Evolutionary conservation across 2,329 filamentous ascomycete genomes (phyloP).

Genomic region (Byssothecium circinans): DNA sequence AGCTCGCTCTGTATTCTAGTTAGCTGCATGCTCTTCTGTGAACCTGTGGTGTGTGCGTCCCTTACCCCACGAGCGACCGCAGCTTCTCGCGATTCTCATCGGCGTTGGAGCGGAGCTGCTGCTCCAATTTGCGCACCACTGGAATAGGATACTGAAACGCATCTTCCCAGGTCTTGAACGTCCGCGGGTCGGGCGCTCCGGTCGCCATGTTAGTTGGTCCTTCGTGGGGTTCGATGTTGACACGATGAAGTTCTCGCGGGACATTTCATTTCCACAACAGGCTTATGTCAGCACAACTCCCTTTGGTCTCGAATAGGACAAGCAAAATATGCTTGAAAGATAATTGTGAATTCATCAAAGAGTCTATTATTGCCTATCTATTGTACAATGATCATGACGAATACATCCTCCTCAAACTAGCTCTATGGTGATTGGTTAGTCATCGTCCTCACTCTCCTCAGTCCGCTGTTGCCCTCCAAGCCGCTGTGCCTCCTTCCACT

Average conservation of each 20-base stretch:
- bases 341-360: too few species aligned
- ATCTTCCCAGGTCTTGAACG: conserved; percentile 65
- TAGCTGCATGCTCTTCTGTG: not conserved
- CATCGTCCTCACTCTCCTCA: conserved; percentile 43
- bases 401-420: not conserved
- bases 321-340: too few species aligned
- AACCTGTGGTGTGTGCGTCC: conserved; percentile 1
- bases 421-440: conserved; percentile 5
- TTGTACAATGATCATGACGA: not conserved
- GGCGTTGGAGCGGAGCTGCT: conserved; percentile 64
- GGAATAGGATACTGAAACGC: conserved; percentile 68
- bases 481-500: conserved; percentile 51
- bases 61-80: conserved; percentile 66
- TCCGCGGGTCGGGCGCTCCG: conserved; percentile 59
- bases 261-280: not conserved
- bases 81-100: conserved; percentile 67
- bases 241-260: conserved; percentile 6
- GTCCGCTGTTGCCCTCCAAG: conserved; percentile 46
- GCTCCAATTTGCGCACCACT: conserved; percentile 63
- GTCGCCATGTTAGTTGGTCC: conserved; percentile 48
- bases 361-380: not conserved
- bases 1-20: conserved; percentile 58
- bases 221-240: conserved; percentile 5
- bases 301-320: not conserved
- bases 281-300: not conserved